Evolutionary conservation across 2,329 filamentous ascomycete genomes (phyloP).

Genomic region (Fusarium ramigenum): DNA sequence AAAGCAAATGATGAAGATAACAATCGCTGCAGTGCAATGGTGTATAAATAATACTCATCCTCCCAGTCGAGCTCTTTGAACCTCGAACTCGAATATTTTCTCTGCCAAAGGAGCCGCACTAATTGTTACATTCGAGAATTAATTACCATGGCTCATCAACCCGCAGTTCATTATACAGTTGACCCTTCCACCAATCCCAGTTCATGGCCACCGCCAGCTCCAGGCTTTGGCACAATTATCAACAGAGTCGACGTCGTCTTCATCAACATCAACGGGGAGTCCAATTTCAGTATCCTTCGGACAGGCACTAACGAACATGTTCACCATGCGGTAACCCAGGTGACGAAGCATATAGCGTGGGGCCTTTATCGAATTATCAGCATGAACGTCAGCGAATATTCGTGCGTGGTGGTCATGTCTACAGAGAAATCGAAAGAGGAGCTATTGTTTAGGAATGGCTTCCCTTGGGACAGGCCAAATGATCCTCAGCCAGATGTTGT

Average conservation of each 20-base stretch:
- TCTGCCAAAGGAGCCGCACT: accelerated
- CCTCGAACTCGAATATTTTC: neutral
- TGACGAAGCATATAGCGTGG: neutral
- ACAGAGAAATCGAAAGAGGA: neutral
- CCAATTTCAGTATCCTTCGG: neutral
- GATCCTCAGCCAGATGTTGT: neutral
- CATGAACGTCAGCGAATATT: neutral
- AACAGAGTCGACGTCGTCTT: neutral
- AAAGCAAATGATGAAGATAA: neutral
- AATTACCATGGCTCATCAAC: neutral
- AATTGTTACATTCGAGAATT: accelerated
- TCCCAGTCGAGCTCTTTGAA: neutral
- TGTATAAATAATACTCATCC: neutral
- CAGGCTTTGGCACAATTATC: neutral
- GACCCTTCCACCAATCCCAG: neutral
- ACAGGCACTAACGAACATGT: neutral
- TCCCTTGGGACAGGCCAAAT: neutral
- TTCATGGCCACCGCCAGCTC: neutral
- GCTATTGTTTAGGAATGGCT: neutral
- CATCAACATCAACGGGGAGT: neutral
- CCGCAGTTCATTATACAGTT: neutral
- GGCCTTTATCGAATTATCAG: neutral
- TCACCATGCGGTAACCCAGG: neutral
- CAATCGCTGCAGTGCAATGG: neutral
- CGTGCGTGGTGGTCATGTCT: neutral